Conservation (phyloP, 2,329 filamentous ascomycete species). For the Ascochyta lentis region DNA sequence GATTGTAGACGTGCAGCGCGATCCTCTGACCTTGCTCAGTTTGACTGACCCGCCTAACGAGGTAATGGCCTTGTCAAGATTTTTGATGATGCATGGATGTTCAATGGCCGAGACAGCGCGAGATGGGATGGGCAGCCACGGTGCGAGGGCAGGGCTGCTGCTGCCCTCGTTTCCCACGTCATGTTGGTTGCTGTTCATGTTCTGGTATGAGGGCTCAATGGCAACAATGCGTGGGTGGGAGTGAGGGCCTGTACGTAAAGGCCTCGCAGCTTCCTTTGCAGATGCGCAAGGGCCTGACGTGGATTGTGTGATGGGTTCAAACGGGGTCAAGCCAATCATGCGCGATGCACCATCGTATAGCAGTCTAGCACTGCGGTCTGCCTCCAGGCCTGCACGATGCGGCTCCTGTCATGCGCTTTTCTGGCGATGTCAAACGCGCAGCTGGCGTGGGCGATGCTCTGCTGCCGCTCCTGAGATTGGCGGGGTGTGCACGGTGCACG, state of each 20-base stretch:
- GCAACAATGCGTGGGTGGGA: neutral
- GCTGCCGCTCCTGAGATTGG: constrained; percentile 16
- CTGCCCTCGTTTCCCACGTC: constrained; percentile 2
- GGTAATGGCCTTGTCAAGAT: constrained; percentile 67
- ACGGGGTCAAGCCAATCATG: neutral
- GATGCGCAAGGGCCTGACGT: constrained; percentile 15
- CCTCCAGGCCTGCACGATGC: neutral
- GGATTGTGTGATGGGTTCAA: neutral
- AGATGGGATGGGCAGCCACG: constrained; percentile 60
- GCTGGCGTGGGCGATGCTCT: constrained; percentile 5
- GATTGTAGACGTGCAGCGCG: constrained; percentile 6
- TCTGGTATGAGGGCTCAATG: neutral
- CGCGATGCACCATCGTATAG: neutral
- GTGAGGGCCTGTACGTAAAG: neutral
- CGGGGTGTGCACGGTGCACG: constrained; percentile 16
- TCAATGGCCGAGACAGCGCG: constrained; percentile 67
- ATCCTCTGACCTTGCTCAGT: constrained; percentile 58
- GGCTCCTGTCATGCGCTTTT: neutral
- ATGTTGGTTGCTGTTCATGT: constrained; percentile 22
- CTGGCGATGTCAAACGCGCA: neutral
- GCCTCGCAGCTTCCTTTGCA: constrained; percentile 11
- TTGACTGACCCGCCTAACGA: constrained; percentile 65
- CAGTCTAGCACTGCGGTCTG: neutral
- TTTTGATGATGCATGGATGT: constrained; percentile 70
- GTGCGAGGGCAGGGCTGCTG: constrained; percentile 30